Conservation (phyloP, 2,329 filamentous ascomycete species). For the Ceratocystiopsis minuta region DNA sequence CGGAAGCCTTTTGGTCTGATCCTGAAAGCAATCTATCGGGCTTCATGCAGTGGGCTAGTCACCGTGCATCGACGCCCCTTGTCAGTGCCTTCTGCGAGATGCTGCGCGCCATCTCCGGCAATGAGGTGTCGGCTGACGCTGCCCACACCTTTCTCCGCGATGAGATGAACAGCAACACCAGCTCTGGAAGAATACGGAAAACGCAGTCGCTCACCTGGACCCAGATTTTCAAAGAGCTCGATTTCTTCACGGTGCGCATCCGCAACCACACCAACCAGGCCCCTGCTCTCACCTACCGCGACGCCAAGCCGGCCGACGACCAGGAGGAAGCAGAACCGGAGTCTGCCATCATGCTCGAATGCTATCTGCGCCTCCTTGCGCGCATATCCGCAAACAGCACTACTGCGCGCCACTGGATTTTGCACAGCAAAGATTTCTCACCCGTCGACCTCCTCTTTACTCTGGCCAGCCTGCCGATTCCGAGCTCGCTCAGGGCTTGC, state of each 20-base stretch:
- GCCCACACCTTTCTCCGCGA: slow-evolving; percentile 83
- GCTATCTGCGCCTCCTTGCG: slow-evolving; percentile 74
- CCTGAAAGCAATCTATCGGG: slow-evolving; percentile 84
- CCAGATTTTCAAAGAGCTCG: slow-evolving; percentile 80
- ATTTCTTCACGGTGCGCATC: slow-evolving; percentile 65
- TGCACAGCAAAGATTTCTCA: slow-evolving; percentile 40
- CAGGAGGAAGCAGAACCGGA: slow-evolving; percentile 73
- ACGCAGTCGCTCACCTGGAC: slow-evolving; percentile 78
- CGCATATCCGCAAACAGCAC: slow-evolving; percentile 63
- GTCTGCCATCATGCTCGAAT: slow-evolving; percentile 90
- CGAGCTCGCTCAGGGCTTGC: slow-evolving; percentile 61
- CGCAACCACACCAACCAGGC: slow-evolving; percentile 47
- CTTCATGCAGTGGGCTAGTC: slow-evolving; percentile 94
- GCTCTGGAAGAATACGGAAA: slow-evolving; percentile 58
- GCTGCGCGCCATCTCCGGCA: slow-evolving; percentile 71
- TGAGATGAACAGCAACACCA: slow-evolving; percentile 47
- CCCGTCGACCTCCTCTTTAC: slow-evolving; percentile 60
- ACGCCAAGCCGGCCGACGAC: slow-evolving; percentile 42
- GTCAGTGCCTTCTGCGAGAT: slow-evolving; percentile 96
- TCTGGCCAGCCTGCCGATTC: slow-evolving; percentile 59
- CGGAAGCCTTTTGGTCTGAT: slow-evolving; percentile 80
- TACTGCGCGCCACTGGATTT: slow-evolving; percentile 53
- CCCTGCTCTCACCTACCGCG: slow-evolving; percentile 35
- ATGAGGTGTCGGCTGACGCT: slow-evolving; percentile 62
- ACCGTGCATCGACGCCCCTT: slow-evolving; percentile 83